Evolutionary conservation across 345 rosid species (phyloP).

Genomic region (Salix dunnii): DNA sequence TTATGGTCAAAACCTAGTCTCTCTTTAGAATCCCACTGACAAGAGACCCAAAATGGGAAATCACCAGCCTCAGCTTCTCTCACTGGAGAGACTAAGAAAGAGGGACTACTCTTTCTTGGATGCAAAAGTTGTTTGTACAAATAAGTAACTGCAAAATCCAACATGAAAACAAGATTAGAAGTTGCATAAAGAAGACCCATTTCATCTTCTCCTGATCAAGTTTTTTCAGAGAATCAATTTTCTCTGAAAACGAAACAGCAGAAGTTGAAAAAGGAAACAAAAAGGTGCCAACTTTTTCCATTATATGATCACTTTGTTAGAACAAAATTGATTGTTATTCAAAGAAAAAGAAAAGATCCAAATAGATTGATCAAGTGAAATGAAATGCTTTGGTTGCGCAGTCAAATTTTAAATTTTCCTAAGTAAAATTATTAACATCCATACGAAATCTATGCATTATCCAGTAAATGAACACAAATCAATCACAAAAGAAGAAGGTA

Average conservation of each 20-base stretch:
- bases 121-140: not conserved
- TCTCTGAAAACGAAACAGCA: not conserved
- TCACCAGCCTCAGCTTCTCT: constrained; percentile 8
- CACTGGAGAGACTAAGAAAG: not conserved
- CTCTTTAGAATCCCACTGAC: not conserved
- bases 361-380: not conserved
- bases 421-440: not conserved
- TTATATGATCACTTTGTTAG: not conserved
- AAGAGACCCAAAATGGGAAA: not conserved
- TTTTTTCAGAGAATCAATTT: not conserved
- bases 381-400: not conserved
- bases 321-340: too few relatives aligned
- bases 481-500: not conserved
- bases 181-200: not conserved
- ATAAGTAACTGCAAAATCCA: constrained; percentile 10
- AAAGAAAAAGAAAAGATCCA: not conserved
- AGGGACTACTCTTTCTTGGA: not conserved
- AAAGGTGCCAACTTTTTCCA: not conserved
- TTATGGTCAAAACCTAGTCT: not conserved
- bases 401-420: not conserved
- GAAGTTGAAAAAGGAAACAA: not conserved
- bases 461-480: not conserved
- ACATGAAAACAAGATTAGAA: not conserved
- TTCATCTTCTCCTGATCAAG: not conserved
- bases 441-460: not conserved